Conservation (phyloP, 305 asterid genomes). For the Fraxinus velutina region DNA sequence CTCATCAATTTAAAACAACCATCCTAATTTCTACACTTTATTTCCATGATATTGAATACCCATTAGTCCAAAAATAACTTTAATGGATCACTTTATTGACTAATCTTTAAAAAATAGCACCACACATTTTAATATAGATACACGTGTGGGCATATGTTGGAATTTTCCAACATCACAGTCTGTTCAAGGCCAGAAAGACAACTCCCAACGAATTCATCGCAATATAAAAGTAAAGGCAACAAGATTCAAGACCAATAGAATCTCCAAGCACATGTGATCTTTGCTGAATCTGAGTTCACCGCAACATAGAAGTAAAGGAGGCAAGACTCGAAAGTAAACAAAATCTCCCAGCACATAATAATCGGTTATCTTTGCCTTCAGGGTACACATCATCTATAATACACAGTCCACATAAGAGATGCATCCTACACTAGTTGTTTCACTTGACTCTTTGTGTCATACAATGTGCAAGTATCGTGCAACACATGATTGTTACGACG, state of each 20-base stretch:
- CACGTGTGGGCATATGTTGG: too few species aligned
- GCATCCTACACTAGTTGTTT: not conserved
- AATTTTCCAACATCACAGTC: not conserved
- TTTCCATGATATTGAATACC: too few species aligned
- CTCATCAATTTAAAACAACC: too few species aligned
- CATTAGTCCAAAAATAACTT: too few species aligned
- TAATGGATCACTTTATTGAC: too few species aligned
- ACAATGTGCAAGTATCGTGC: not conserved
- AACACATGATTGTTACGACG: not conserved
- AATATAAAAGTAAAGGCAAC: not conserved
- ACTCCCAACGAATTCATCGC: not conserved
- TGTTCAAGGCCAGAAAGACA: not conserved
- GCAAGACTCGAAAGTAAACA: not conserved
- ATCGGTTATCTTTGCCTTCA: not conserved
- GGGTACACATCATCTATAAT: not conserved
- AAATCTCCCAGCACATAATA: not conserved
- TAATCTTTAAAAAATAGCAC: too few species aligned
- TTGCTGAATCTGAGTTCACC: too few species aligned
- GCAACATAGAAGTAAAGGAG: not conserved
- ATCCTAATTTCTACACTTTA: too few species aligned
- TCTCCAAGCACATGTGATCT: not conserved
- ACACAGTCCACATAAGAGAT: not conserved
- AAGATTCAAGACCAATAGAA: not conserved
- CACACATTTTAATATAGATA: too few species aligned
- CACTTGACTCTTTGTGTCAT: not conserved